Evolutionary conservation across 2,329 filamentous ascomycete species (phyloP).

Genomic region (Cylindrodendrum hubeiense): DNA sequence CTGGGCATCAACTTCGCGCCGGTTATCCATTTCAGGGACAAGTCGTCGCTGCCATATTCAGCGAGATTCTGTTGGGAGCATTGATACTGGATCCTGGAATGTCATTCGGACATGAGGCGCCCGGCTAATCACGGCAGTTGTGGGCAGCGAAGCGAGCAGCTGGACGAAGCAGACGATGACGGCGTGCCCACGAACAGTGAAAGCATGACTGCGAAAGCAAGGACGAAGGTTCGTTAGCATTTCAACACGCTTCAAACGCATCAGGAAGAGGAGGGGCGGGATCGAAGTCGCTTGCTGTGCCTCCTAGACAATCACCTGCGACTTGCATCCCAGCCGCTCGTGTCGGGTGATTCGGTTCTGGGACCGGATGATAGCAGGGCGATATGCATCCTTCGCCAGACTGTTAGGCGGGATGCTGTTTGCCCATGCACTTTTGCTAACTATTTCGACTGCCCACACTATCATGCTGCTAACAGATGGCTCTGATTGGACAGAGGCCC

Average conservation of each 20-base stretch:
- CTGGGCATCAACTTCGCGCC: neutral
- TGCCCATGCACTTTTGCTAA: neutral
- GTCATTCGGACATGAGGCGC: neutral
- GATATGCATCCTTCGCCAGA: neutral
- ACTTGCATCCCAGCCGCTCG: neutral
- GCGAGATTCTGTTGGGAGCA: neutral
- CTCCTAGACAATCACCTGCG: neutral
- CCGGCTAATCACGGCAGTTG: neutral
- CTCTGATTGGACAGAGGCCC: slow-evolving; percentile 42
- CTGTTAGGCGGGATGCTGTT: slow-evolving; percentile 3
- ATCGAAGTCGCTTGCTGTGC: neutral
- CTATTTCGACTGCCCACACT: neutral
- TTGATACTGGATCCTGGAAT: neutral
- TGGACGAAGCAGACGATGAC: neutral
- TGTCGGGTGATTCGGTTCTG: slow-evolving; percentile 7
- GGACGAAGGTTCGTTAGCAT: neutral
- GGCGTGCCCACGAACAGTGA: neutral
- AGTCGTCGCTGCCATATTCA: neutral
- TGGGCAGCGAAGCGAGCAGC: neutral
- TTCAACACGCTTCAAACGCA: neutral
- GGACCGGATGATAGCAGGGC: slow-evolving; percentile 2
- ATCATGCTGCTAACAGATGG: slow-evolving; percentile 15
- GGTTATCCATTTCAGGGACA: neutral
- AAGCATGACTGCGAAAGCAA: neutral
- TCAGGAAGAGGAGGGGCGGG: neutral